phyloP scores from a whole-genome alignment of 768 basidiomycete species.

The Kwoniella dejecticola region DNA sequence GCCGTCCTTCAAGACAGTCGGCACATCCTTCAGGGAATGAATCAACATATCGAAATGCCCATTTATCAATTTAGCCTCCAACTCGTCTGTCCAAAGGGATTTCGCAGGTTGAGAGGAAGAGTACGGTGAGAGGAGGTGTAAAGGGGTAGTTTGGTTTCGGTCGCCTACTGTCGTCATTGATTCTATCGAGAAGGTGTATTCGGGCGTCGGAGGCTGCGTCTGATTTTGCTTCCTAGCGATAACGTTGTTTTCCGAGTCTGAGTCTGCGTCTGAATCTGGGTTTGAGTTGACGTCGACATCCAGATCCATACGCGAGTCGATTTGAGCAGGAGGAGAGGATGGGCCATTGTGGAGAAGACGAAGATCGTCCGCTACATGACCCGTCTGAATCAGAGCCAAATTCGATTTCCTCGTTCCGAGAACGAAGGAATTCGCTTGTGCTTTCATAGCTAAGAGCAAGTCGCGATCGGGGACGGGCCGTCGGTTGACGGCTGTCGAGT shows the following conservation, averaged over 20 bases:
- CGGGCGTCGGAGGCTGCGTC: too few species aligned
- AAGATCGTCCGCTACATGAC: constrained; percentile 71
- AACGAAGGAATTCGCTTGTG: constrained; percentile 20
- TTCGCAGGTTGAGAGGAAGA: constrained; percentile 44
- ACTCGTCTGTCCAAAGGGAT: constrained; percentile 91
- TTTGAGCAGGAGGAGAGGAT: background rate
- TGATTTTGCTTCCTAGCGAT: too few species aligned
- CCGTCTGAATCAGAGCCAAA: constrained; percentile 87
- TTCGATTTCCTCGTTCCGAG: constrained; percentile 85
- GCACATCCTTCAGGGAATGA: constrained; percentile 90
- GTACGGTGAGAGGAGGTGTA: constrained; percentile 73
- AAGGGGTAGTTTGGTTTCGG: constrained; percentile 80
- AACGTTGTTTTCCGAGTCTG: too few species aligned
- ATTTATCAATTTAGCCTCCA: constrained; percentile 78
- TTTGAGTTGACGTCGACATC: too few species aligned
- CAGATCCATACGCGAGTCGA: too few species aligned
- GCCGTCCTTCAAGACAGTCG: constrained; percentile 78
- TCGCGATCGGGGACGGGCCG: constrained; percentile 19
- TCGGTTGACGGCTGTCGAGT: constrained; percentile 16
- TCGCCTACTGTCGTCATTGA: constrained; percentile 78
- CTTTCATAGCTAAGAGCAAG: constrained; percentile 19
- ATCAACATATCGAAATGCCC: constrained; percentile 84
- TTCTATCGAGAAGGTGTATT: constrained; percentile 60
- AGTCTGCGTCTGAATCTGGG: too few species aligned
- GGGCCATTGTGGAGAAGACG: constrained; percentile 61